A percentile compares a stretch with the other conserved stretches of the same genome.
Conservation (phyloP, 1,284 basidiomycete species). For the Papiliotrema flavescens region DNA sequence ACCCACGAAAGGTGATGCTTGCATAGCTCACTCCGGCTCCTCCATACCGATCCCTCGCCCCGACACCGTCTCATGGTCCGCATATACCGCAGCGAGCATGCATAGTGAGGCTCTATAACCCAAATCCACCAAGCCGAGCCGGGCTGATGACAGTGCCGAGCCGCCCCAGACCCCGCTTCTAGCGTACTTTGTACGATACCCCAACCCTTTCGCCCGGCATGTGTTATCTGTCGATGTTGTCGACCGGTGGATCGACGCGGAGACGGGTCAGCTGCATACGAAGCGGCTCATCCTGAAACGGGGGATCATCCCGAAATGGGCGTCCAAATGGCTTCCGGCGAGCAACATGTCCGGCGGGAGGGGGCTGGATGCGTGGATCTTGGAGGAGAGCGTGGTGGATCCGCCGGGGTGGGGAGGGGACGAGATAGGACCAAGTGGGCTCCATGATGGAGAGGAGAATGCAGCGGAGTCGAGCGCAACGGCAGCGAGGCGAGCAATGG, state of each 20-base stretch:
- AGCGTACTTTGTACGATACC: conserved; percentile 93
- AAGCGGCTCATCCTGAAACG: conserved; percentile 88
- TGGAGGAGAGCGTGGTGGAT: conserved; percentile 82
- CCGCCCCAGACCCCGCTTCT: conserved; percentile 71
- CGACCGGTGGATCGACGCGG: conserved; percentile 66
- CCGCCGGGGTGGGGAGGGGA: conserved; percentile 38
- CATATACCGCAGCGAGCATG: conserved; percentile 1
- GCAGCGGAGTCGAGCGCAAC: not conserved
- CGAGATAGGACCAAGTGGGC: too few relatives aligned
- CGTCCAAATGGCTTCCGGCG: conserved; percentile 65
- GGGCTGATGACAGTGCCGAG: conserved; percentile 33
- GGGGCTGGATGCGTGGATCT: conserved; percentile 67
- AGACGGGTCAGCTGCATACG: conserved; percentile 71
- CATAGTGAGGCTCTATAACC: not conserved
- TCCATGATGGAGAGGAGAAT: conserved; percentile 3
- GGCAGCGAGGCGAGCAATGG: not conserved
- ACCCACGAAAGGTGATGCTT: not conserved
- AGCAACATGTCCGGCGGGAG: conserved; percentile 54
- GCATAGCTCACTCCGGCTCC: not conserved
- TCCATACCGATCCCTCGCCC: too few relatives aligned
- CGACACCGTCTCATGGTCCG: not conserved
- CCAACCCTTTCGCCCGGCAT: conserved; percentile 92
- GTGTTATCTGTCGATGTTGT: conserved; percentile 94
- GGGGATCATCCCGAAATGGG: conserved; percentile 86
- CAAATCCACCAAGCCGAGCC: not conserved